Percentiles rank a stretch among this genome's conserved stretches.
These are phyloP conservation scores for Chrysanthemum lavandulifolium DNA, from an alignment of 129 eudicot species.

Conservation along the genomic window DNA sequence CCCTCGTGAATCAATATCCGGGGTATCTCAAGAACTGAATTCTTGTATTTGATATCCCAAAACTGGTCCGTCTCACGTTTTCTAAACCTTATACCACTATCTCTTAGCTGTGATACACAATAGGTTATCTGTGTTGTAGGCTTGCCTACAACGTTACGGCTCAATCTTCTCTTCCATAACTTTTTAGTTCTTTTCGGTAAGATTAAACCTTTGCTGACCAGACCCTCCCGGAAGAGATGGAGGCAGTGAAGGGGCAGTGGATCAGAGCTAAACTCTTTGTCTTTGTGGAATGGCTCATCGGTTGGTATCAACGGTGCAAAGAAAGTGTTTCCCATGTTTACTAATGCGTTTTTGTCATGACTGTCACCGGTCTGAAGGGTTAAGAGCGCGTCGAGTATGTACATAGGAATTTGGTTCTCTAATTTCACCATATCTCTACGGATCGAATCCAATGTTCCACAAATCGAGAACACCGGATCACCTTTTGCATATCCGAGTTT, in stretches of 20 bases:
- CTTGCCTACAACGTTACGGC: conserved; percentile 45
- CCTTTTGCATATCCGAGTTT: conserved; percentile 45
- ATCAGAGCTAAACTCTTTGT: conserved; percentile 42
- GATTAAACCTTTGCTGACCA: conserved; percentile 34
- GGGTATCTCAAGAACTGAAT: conserved; percentile 54
- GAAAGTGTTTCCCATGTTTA: conserved; percentile 44
- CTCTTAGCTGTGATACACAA: conserved; percentile 51
- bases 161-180: conserved; percentile 44
- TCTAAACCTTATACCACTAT: conserved; percentile 51
- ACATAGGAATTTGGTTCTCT: conserved; percentile 69
- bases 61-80: conserved; percentile 48
- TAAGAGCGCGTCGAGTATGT: conserved; percentile 41
- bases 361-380: conserved; percentile 30
- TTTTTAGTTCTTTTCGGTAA: conserved; percentile 29
- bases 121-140: conserved; percentile 58
- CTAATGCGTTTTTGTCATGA: conserved; percentile 29
- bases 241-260: conserved; percentile 55
- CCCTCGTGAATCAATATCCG: conserved; percentile 64
- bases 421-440: conserved; percentile 76
- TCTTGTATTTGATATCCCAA: conserved; percentile 63
- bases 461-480: conserved; percentile 71
- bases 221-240: conserved; percentile 47
- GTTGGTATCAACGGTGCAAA: conserved; percentile 61
- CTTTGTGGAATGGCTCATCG: conserved; percentile 49
- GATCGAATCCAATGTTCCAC: conserved; percentile 72